Conservation (phyloP, 1,139 yeast species). For the Saccharomyces pastorianus region DNA sequence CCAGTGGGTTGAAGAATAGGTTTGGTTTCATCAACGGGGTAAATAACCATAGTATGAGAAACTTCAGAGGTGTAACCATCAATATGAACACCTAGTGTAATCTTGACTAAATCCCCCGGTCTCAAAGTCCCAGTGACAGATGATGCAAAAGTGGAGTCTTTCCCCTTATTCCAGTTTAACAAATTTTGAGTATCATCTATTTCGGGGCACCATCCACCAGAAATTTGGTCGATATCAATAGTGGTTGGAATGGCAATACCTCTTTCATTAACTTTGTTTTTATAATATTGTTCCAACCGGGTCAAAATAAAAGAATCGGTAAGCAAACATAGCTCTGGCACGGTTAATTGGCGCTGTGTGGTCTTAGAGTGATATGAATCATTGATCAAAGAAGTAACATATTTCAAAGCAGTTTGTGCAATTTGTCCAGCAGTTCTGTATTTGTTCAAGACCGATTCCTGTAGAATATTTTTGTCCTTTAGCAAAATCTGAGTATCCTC, state of each 20-base stretch:
- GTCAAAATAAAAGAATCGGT: constrained; percentile 67
- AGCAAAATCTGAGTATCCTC: constrained; percentile 69
- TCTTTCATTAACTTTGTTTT: constrained; percentile 57
- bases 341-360: constrained; percentile 40
- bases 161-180: constrained; percentile 24
- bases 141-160: constrained; percentile 15
- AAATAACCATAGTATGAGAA: constrained; percentile 79
- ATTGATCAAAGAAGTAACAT: constrained; percentile 59
- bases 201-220: constrained; percentile 81
- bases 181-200: constrained; percentile 47
- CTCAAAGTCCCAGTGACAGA: constrained; percentile 41
- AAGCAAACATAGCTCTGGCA: constrained; percentile 72
- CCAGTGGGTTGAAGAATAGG: constrained; percentile 47
- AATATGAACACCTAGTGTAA: constrained; percentile 79
- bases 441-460: constrained; percentile 59
- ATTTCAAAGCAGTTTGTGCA: constrained; percentile 74
- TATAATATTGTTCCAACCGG: constrained; percentile 48
- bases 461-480: constrained; percentile 63
- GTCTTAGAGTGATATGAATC: constrained; percentile 50
- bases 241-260: constrained; percentile 91
- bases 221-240: constrained; percentile 73
- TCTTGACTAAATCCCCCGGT: constrained; percentile 79
- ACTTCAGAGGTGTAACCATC: constrained; percentile 89
- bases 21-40: constrained; percentile 43
- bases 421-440: constrained; percentile 87